phyloP scores from a whole-genome alignment of 176 grass and related monocot genomes.

The Aegilops speltoides region DNA sequence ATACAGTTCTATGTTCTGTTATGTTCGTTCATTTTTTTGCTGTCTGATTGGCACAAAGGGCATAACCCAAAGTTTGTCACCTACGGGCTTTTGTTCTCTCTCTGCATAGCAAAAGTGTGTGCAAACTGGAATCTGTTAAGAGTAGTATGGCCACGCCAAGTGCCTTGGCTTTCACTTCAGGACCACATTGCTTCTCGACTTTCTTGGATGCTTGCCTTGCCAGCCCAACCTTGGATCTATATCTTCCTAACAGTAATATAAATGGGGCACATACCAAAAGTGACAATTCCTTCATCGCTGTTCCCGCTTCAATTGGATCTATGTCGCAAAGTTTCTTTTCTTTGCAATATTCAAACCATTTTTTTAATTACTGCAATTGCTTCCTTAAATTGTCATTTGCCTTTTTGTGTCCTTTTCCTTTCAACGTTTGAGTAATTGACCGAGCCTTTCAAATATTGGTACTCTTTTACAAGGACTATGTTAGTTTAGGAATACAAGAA shows the following conservation, averaged over 20 bases:
- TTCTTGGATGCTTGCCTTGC: neutral
- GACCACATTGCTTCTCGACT: slow-evolving; percentile 10
- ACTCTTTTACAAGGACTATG: neutral
- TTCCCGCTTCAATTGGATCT: too few species aligned
- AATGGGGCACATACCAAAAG: neutral
- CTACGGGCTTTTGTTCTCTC: neutral
- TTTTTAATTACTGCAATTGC: neutral
- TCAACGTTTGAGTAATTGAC: neutral
- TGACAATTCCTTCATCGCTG: neutral
- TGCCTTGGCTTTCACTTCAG: neutral
- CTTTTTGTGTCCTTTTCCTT: neutral
- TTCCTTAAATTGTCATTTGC: neutral
- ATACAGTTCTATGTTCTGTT: neutral
- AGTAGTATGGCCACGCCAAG: neutral
- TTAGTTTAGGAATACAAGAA: neutral
- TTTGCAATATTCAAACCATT: neutral
- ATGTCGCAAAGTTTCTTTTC: neutral
- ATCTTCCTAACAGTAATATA: neutral
- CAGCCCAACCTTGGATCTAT: neutral
- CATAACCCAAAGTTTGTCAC: neutral
- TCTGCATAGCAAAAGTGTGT: too few species aligned
- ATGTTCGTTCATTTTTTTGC: neutral
- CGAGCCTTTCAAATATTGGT: neutral
- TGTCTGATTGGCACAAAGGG: neutral
- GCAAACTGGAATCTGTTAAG: neutral